Conservation (phyloP, 1,284 basidiomycete genomes). For the Trichosporon faecale region DNA sequence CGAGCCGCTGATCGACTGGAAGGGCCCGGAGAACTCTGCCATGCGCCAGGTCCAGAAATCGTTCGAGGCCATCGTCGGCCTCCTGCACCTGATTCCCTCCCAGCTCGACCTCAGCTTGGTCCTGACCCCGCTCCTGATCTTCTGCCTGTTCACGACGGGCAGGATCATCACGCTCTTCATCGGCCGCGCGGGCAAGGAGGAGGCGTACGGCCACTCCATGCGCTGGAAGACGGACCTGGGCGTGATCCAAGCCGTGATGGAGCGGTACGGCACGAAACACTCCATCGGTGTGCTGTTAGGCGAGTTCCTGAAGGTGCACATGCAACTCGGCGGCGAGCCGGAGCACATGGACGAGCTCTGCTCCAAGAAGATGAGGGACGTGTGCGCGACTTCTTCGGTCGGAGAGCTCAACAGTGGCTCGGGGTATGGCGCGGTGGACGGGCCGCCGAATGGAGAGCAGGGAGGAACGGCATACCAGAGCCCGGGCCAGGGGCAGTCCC, state of each 20-base stretch:
- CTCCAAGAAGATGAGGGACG: background rate
- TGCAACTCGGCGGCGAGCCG: conserved; percentile 3
- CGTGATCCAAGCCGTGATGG: conserved; percentile 26
- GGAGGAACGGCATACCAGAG: background rate
- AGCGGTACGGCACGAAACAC: conserved; percentile 23
- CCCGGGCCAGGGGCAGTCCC: background rate
- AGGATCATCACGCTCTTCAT: conserved; percentile 37
- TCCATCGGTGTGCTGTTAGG: conserved; percentile 14
- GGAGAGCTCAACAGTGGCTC: background rate
- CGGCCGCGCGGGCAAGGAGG: conserved; percentile 23
- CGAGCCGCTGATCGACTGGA: conserved; percentile 41
- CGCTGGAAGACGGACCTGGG: conserved; percentile 36
- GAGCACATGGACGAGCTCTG: conserved; percentile 8
- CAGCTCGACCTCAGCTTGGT: conserved; percentile 42
- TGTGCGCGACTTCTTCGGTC: background rate
- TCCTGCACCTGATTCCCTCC: conserved; percentile 44
- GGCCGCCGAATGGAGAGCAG: background rate
- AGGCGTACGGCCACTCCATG: conserved; percentile 30
- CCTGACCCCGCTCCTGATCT: conserved; percentile 34
- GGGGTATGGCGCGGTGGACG: background rate
- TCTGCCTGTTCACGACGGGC: conserved; percentile 39
- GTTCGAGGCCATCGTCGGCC: conserved; percentile 35
- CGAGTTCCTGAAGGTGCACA: conserved; percentile 15
- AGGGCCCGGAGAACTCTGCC: conserved; percentile 18
- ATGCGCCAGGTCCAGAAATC: conserved; percentile 28